These are phyloP conservation scores for Coriolopsis trogii DNA, from an alignment of 1,284 basidiomycete genomes.

Conservation along the genomic window DNA sequence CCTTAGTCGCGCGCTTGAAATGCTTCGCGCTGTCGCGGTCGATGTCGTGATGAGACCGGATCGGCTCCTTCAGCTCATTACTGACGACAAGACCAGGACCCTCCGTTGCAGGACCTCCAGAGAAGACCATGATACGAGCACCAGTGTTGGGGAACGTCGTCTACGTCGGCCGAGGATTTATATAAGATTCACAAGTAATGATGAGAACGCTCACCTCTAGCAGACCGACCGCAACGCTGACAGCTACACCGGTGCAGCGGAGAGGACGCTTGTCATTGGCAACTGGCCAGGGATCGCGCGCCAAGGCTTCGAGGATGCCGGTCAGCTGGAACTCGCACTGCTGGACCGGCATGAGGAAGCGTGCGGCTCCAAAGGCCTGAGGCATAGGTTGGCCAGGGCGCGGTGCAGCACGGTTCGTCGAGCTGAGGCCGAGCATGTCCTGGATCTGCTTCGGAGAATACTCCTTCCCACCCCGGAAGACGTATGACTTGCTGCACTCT, in stretches of 20 bases:
- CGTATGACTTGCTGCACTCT: constrained; percentile 97
- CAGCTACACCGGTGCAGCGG: constrained; percentile 93
- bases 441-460: constrained; percentile 97
- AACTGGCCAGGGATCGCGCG: constrained; percentile 97
- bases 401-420: constrained; percentile 76
- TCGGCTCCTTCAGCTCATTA: constrained; percentile 96
- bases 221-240: constrained; percentile 94
- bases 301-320: constrained; percentile 87
- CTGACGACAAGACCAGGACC: constrained; percentile 97
- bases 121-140: constrained; percentile 94
- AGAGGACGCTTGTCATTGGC: constrained; percentile 95
- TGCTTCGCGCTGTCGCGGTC: constrained; percentile 97
- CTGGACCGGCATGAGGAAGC: constrained; percentile 92
- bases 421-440: constrained; percentile 94
- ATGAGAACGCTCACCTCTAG: constrained; percentile 67
- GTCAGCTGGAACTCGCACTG: constrained; percentile 98
- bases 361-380: constrained; percentile 85
- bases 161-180: constrained; percentile 39
- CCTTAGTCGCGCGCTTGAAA: constrained; percentile 96
- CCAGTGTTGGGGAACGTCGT: constrained; percentile 97
- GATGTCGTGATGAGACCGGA: constrained; percentile 99
- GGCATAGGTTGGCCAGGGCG: constrained; percentile 87
- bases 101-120: constrained; percentile 96
- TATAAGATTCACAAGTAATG: no score
- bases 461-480: constrained; percentile 99